Conservation (phyloP, 805 yeast species). For the Komagataella pastoris region DNA sequence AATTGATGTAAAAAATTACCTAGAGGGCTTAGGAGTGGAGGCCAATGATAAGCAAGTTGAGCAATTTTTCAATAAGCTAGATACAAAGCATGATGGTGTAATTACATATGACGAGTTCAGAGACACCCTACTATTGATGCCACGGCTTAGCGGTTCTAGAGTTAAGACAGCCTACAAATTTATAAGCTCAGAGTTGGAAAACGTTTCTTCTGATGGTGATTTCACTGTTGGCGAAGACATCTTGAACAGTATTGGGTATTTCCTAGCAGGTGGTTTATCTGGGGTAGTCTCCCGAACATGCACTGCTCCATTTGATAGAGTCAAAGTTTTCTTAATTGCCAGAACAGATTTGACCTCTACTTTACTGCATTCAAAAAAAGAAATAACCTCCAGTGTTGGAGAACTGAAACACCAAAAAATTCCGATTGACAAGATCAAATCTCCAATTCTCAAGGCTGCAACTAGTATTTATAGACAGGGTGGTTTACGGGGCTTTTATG, state of each 20-base stretch:
- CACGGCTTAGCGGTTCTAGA: constrained; percentile 64
- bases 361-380: constrained; percentile 40
- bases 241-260: constrained; percentile 77
- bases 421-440: constrained; percentile 34
- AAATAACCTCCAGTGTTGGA: constrained; percentile 11
- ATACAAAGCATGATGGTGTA: constrained; percentile 43
- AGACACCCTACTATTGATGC: constrained; percentile 70
- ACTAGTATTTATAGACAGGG: constrained; percentile 76
- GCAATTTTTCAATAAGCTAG: constrained; percentile 41
- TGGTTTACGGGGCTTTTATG: constrained; percentile 79
- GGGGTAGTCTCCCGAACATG: constrained; percentile 94
- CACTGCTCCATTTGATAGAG: constrained; percentile 94
- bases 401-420: constrained; percentile 25
- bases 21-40: constrained; percentile 37
- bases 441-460: constrained; percentile 75
- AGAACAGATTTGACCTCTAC: constrained; percentile 73
- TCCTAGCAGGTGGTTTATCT: constrained; percentile 88
- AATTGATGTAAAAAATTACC: constrained; percentile 54
- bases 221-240: constrained; percentile 72
- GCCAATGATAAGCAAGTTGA: constrained; percentile 42
- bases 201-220: constrained; percentile 84
- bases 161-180: constrained; percentile 71
- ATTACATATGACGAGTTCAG: constrained; percentile 82
- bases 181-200: constrained; percentile 65
- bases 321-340: constrained; percentile 88